These are phyloP conservation scores for Boletus sensibilis DNA, from an alignment of 768 basidiomycete genomes.

Conservation along the genomic window DNA sequence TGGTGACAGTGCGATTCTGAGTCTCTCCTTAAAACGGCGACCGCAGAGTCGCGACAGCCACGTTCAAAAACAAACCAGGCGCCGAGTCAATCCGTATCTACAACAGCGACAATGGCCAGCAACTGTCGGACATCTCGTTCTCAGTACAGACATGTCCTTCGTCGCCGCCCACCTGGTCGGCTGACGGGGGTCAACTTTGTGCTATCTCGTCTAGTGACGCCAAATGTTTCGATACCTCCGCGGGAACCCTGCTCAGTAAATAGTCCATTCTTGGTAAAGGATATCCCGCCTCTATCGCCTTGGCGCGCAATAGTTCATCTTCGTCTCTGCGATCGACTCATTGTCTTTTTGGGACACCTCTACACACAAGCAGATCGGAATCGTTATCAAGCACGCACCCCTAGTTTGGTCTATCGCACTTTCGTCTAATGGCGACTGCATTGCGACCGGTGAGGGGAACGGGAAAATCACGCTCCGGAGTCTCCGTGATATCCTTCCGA, in stretches of 20 bases:
- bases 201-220: neutral
- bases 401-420: too few relatives aligned
- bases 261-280: neutral
- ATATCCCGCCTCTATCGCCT: neutral
- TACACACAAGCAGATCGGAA: neutral
- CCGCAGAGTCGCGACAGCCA: neutral
- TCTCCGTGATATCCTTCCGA: too few relatives aligned
- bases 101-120: neutral
- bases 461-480: too few relatives aligned
- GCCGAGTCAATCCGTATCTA: neutral
- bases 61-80: neutral
- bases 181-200: conserved; percentile 3
- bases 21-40: neutral
- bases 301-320: neutral
- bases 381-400: too few relatives aligned
- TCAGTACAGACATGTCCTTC: fast-evolving
- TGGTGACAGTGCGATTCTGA: neutral
- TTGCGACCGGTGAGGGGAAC: too few relatives aligned
- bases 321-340: neutral
- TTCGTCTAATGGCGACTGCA: too few relatives aligned
- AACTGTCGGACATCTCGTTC: neutral
- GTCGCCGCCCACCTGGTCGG: neutral
- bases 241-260: neutral
- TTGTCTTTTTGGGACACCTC: conserved; percentile 1
- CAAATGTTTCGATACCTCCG: neutral